Evolutionary conservation across 2,329 filamentous ascomycete species (phyloP).

Genomic region (Claviceps spartinae): DNA sequence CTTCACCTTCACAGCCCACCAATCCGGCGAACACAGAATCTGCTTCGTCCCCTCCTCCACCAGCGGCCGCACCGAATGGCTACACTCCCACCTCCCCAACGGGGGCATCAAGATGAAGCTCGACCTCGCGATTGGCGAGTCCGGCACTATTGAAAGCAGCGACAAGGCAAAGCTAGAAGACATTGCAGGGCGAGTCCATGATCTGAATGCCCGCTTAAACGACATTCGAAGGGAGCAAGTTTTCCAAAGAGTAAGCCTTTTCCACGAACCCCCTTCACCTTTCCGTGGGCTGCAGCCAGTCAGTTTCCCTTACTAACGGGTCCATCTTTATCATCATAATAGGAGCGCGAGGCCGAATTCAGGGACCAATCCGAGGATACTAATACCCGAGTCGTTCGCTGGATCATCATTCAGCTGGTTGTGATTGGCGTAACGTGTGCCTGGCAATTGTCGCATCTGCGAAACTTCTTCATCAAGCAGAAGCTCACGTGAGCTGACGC

Average conservation of each 20-base stretch:
- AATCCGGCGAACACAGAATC: slow-evolving; percentile 88
- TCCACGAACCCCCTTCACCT: background rate
- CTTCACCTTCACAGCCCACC: slow-evolving; percentile 92
- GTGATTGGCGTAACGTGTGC: slow-evolving; percentile 80
- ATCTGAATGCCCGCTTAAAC: slow-evolving; percentile 72
- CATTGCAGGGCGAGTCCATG: slow-evolving; percentile 75
- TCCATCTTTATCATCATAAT: background rate
- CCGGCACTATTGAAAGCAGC: slow-evolving; percentile 80
- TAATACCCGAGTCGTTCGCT: slow-evolving; percentile 81
- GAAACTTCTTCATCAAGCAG: slow-evolving; percentile 99
- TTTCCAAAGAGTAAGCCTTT: slow-evolving; percentile 67
- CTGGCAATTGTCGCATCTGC: slow-evolving; percentile 91
- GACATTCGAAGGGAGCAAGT: slow-evolving; percentile 92
- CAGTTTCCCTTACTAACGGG: background rate
- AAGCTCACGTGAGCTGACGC: slow-evolving; percentile 61
- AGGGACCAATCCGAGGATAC: slow-evolving; percentile 92
- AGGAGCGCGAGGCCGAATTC: slow-evolving; percentile 97
- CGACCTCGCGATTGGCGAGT: slow-evolving; percentile 89
- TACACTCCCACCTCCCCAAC: slow-evolving; percentile 48
- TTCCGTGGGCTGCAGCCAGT: background rate
- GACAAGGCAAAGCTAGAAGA: slow-evolving; percentile 90
- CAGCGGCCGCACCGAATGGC: slow-evolving; percentile 56
- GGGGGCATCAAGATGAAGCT: slow-evolving; percentile 74
- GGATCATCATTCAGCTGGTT: slow-evolving; percentile 81
- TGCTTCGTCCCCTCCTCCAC: slow-evolving; percentile 82